These are phyloP conservation scores for Exobasidium cylindrosporum DNA, from an alignment of 1,284 basidiomycete genomes.

Conservation along the genomic window DNA sequence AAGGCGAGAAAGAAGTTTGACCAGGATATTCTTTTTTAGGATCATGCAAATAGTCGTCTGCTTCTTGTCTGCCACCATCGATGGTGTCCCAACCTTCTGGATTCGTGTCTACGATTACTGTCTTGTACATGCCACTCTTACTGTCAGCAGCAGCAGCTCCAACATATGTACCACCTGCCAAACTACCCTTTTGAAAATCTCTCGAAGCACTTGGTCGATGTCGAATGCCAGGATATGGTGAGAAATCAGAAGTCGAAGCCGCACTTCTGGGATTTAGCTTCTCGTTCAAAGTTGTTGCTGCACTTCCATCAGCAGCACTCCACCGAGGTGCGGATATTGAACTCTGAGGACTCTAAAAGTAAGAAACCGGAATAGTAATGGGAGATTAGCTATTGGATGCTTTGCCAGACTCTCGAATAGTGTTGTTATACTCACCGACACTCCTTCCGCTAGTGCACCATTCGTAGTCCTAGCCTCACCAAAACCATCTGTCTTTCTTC, in stretches of 20 bases:
- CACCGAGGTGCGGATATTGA: not conserved
- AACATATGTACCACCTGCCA: not conserved
- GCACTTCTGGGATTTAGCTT: not conserved
- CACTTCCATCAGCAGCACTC: not conserved
- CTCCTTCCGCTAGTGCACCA: too few relatives aligned
- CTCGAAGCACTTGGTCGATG: not conserved
- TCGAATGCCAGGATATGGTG: not conserved
- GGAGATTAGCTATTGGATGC: too few relatives aligned
- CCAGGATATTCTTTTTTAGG: constrained; percentile 19
- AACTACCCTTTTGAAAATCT: not conserved
- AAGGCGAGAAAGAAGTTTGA: constrained; percentile 21
- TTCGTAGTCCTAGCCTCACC: too few relatives aligned
- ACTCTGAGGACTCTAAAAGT: not conserved
- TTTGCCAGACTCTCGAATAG: too few relatives aligned
- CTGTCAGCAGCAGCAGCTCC: not conserved
- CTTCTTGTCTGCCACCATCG: constrained; percentile 32
- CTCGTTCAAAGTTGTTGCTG: not conserved
- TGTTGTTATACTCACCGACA: too few relatives aligned
- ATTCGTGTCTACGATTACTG: constrained; percentile 19
- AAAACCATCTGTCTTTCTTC: too few relatives aligned
- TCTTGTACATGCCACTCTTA: not conserved
- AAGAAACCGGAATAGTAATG: too few relatives aligned
- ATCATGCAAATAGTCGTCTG: constrained; percentile 37
- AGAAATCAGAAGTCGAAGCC: not conserved
- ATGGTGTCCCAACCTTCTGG: constrained; percentile 42